Conservation (phyloP, 768 basidiomycete genomes). For the Saitozyma podzolica region DNA sequence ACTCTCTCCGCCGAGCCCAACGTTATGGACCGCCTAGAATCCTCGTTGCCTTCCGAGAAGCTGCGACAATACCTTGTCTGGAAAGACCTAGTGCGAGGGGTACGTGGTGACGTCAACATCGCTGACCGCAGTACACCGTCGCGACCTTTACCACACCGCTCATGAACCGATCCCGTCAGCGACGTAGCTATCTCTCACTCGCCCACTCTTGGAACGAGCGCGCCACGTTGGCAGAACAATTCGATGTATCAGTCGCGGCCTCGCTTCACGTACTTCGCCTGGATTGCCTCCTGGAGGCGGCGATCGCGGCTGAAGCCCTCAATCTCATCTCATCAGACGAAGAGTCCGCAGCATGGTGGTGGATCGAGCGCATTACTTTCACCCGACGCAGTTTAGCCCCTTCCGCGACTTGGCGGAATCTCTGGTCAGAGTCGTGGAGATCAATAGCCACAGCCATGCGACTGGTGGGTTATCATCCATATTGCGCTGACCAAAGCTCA, state of each 20-base stretch:
- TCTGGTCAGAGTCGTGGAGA: constrained; percentile 24
- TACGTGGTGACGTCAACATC: too few relatives aligned
- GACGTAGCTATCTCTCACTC: constrained; percentile 17
- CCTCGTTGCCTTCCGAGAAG: too few relatives aligned
- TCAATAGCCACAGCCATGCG: constrained; percentile 16
- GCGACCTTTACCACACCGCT: constrained; percentile 13
- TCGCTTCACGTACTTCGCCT: constrained; percentile 21
- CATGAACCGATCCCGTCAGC: constrained; percentile 31
- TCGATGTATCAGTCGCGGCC: neutral
- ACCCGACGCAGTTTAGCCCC: neutral
- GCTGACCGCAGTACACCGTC: neutral
- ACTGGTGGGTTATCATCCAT: constrained; percentile 3
- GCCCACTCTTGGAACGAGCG: constrained; percentile 33
- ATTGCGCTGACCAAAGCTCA: too few relatives aligned
- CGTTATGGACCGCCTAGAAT: too few relatives aligned
- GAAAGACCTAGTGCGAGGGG: too few relatives aligned
- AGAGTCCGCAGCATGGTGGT: constrained; percentile 35
- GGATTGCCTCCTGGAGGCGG: constrained; percentile 36
- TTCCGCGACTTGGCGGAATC: constrained; percentile 2
- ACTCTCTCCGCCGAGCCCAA: too few relatives aligned
- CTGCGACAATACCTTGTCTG: too few relatives aligned
- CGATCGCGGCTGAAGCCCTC: constrained; percentile 19
- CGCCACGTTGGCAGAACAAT: constrained; percentile 11
- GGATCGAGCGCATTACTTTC: constrained; percentile 21
- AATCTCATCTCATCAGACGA: constrained; percentile 20